These are phyloP conservation scores for Posidonia australis DNA, from an alignment of 106 monocot species.

Conservation along the genomic window DNA sequence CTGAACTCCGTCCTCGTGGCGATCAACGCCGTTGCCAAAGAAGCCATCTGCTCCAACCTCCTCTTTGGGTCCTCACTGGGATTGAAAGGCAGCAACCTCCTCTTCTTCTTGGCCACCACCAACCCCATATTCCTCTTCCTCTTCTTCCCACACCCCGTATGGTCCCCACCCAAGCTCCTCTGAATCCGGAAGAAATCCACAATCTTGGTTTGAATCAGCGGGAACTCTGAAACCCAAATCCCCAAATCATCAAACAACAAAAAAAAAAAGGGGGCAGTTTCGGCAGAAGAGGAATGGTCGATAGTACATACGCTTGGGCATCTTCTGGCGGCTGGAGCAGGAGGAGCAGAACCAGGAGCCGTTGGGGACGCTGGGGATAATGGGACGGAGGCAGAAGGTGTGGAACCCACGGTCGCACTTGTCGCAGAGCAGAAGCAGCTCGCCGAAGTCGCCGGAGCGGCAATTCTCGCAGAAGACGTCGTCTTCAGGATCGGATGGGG, in stretches of 20 bases:
- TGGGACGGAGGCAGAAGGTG: conserved; percentile 93
- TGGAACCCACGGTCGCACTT: conserved; percentile 67
- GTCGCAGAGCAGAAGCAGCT: conserved; percentile 85
- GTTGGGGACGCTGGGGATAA: conserved; percentile 61
- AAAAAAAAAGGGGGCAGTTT: background rate
- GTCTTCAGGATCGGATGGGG: background rate
- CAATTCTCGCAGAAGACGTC: conserved; percentile 42
- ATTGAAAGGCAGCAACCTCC: conserved; percentile 62
- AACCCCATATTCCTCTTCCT: conserved; percentile 29
- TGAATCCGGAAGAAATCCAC: conserved; percentile 91
- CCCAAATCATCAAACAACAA: background rate
- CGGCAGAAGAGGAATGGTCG: background rate
- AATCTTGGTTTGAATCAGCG: conserved; percentile 85
- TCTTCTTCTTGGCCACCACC: conserved; percentile 52
- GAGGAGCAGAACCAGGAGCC: conserved; percentile 74
- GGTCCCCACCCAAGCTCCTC: conserved; percentile 22
- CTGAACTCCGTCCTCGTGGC: conserved; percentile 60
- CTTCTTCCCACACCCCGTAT: conserved; percentile 11
- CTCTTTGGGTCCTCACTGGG: conserved; percentile 50
- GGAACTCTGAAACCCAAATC: conserved; percentile 44
- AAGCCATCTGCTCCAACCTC: conserved; percentile 84
- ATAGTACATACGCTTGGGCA: conserved; percentile 34
- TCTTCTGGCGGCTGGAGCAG: conserved; percentile 35
- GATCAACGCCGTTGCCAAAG: conserved; percentile 78
- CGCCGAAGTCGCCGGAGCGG: conserved; percentile 49